A percentile compares a stretch with the other conserved stretches of the same genome.
Conservation (phyloP, 148 eudicot species). For the Gaultheria prostrata region DNA sequence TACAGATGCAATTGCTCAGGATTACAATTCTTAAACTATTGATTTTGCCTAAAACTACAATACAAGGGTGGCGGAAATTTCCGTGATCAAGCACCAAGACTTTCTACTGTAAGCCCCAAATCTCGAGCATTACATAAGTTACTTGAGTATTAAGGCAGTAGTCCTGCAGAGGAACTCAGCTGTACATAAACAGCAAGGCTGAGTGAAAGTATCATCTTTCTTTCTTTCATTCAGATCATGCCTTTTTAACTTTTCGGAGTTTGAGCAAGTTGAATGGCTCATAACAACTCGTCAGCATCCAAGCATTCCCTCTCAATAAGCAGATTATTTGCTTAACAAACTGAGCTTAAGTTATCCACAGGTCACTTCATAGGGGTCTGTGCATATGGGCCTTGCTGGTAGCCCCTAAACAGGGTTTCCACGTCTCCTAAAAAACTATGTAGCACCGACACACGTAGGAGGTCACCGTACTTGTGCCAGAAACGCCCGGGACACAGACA, state of each 20-base stretch:
- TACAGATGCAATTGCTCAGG: background rate
- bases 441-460: background rate
- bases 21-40: background rate
- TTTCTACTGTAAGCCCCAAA: background rate
- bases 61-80: background rate
- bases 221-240: background rate
- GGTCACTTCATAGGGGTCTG: background rate
- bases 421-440: background rate
- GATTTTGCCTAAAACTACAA: background rate
- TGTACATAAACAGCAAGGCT: background rate
- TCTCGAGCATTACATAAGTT: background rate
- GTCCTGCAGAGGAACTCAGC: background rate
- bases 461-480: background rate
- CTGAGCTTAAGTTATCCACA: background rate
- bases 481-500: background rate
- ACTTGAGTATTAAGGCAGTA: background rate
- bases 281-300: background rate
- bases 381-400: background rate
- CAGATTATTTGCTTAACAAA: background rate
- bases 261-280: background rate
- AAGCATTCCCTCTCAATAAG: background rate
- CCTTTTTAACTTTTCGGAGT: background rate
- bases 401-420: background rate
- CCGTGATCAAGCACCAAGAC: background rate
- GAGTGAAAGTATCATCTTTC: background rate